Conservation (phyloP, 2,329 filamentous ascomycete genomes). For the Ophiobolus disseminans region DNA sequence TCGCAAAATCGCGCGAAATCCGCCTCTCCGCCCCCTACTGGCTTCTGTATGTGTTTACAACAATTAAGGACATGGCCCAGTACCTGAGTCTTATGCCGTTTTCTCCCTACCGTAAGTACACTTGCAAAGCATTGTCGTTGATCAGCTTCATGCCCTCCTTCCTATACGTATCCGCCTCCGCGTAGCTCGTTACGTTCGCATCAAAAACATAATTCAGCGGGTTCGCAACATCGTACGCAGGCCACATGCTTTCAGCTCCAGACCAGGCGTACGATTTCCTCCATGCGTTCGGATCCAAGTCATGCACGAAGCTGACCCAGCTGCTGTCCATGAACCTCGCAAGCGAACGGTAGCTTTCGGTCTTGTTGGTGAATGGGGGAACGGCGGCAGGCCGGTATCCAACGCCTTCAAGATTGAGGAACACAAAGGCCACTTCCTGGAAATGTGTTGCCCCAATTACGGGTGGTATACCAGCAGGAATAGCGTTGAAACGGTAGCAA, state of each 20-base stretch:
- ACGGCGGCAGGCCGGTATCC: conserved; percentile 50
- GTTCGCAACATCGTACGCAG: conserved; percentile 45
- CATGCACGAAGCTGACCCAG: conserved; percentile 57
- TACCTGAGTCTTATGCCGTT: too few species aligned
- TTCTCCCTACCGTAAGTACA: conserved; percentile 12
- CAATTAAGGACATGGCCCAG: too few species aligned
- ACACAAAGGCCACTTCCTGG: conserved; percentile 58
- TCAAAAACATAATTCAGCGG: conserved; percentile 56
- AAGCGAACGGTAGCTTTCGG: conserved; percentile 47
- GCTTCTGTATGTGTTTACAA: too few species aligned
- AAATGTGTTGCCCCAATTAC: conserved; percentile 62
- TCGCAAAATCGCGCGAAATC: too few species aligned
- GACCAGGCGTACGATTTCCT: conserved; percentile 23
- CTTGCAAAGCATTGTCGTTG: conserved; percentile 29
- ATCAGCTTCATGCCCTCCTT: conserved; percentile 55
- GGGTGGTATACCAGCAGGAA: conserved; percentile 54
- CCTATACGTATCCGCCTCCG: conserved; percentile 55
- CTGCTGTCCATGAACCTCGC: conserved; percentile 53
- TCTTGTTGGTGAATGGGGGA: conserved; percentile 46
- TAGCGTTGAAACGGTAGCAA: conserved; percentile 69
- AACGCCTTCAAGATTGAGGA: conserved; percentile 53
- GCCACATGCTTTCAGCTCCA: conserved; percentile 47
- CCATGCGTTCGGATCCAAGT: conserved; percentile 39
- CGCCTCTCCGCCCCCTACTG: too few species aligned
- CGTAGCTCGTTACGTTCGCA: conserved; percentile 51